These are phyloP conservation scores for Coemansia sp. DNA, from an alignment of 192 early-diverging fungal species.

Conservation along the genomic window DNA sequence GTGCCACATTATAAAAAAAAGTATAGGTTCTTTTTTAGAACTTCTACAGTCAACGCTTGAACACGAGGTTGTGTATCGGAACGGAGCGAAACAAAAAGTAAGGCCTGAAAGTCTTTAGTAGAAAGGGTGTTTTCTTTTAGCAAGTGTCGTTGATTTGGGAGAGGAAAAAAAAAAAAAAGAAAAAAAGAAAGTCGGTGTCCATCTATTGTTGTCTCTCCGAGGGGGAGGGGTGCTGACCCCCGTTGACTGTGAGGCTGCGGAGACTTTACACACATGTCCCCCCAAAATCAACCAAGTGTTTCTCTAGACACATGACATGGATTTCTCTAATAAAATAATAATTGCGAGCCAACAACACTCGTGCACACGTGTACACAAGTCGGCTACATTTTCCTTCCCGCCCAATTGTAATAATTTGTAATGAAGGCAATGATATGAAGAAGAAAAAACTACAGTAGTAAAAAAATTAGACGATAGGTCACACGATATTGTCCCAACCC, in stretches of 20 bases:
- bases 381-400: too few species aligned
- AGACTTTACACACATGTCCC: not conserved
- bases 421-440: not conserved
- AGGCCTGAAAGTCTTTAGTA: not conserved
- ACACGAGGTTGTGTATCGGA: not conserved
- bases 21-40: not conserved
- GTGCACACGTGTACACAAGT: too few species aligned
- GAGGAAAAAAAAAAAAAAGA: not conserved
- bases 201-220: not conserved
- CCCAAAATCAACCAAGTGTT: not conserved
- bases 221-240: not conserved
- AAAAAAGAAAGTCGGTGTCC: not conserved
- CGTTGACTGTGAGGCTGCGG: not conserved
- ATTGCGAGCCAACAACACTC: too few species aligned
- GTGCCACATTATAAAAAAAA: not conserved
- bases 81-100: not conserved
- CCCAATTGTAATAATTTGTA: too few species aligned
- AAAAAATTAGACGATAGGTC: not conserved
- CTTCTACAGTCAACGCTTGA: not conserved
- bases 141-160: not conserved
- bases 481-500: not conserved
- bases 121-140: not conserved
- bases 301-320: not conserved
- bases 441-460: not conserved
- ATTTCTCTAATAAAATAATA: too few species aligned